Evolutionary conservation across 1,284 basidiomycete genomes (phyloP), one percentile per base, ranked within the genome.

Genomic region (Cryptococcus sp.): DNA sequence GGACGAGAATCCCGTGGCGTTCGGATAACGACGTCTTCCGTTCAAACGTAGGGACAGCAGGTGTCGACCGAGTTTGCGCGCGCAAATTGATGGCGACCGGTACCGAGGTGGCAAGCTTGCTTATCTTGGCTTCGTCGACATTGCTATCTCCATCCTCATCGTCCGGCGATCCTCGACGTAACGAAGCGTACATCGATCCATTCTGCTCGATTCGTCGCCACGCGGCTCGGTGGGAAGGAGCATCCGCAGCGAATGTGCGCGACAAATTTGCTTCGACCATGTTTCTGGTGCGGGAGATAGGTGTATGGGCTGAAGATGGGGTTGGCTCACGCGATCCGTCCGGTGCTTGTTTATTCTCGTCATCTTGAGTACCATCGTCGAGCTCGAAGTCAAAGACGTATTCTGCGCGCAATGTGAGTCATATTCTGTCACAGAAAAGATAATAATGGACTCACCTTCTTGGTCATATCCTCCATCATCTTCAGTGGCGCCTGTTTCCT

Each of bases 351-450:
- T 23, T 40, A 41, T 6, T 35, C 46, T 45, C 39, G 42, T 10
- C 25, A 41, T n/a, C n/a, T 22, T 22, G 7, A 39, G 48, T 31
- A 23, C 38, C 23, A 40, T 72, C 71, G 31, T 77, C 75, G 19
- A 72, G 59, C 40, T 79, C 78, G 60, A 79, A 75, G 49, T 79
- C 78, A 50, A 79, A 79, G 17, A 79, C 75, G 52, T 74, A 69
- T 39, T 75, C 77, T 76, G 50, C 6, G 13, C 11, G 35, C 47
- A 47, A 42, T 3, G 23, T 54, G 17, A 59, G 39, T 35, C 13
- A 38, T n/a, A 13, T 13, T 16, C 25, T n/a, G 22, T 23, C 38
- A 23, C 10, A 8, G 11, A 11, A 20, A 15, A 8, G 16, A 19
- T 11, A 39, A 52, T 67, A 27, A 59, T 56, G 3, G 10, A 56